A percentile compares a stretch with the other conserved stretches of the same genome.
Evolutionary conservation across 352 stramenopile genomes (phyloP).

Genomic region (Phytophthora constricta): DNA sequence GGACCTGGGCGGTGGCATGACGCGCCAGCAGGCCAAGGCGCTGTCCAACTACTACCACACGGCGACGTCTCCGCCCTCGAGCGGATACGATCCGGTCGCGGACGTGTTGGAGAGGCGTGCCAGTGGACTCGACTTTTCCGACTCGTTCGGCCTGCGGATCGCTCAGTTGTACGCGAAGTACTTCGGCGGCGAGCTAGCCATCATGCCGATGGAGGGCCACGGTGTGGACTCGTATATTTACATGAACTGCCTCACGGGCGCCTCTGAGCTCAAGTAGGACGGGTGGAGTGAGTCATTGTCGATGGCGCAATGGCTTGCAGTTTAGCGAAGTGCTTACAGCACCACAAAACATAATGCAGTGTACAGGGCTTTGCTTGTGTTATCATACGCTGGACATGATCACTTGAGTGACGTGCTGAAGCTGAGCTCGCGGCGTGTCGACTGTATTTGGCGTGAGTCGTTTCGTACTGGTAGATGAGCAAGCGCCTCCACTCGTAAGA

Average conservation of each 20-base stretch:
- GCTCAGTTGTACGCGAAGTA: conserved; percentile 96
- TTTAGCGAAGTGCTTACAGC: conserved; percentile 9
- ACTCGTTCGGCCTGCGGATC: conserved; percentile 92
- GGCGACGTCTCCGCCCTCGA: conserved; percentile 19
- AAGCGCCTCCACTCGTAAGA: background rate
- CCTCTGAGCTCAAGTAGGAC: conserved; percentile 75
- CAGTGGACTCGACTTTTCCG: conserved; percentile 68
- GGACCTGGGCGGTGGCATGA: conserved; percentile 78
- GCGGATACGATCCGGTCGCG: conserved; percentile 73
- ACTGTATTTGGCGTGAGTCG: conserved; percentile 5
- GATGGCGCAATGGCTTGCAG: background rate
- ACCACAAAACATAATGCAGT: conserved; percentile 23
- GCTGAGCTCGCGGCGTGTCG: background rate
- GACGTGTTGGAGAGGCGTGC: conserved; percentile 73
- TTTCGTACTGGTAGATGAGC: background rate
- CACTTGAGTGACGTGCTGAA: no score
- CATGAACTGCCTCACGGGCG: conserved; percentile 83
- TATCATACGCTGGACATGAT: background rate
- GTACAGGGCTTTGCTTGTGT: conserved; percentile 7
- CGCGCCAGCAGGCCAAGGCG: conserved; percentile 71
- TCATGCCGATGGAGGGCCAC: conserved; percentile 99
- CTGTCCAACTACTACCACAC: conserved; percentile 71
- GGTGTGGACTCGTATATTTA: conserved; percentile 96
- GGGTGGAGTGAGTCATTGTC: conserved; percentile 1
- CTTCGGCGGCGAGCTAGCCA: conserved; percentile 98